Base-by-base conservation (phyloP, 805 yeast genomes). In the Yarrowia deformans region DNA sequence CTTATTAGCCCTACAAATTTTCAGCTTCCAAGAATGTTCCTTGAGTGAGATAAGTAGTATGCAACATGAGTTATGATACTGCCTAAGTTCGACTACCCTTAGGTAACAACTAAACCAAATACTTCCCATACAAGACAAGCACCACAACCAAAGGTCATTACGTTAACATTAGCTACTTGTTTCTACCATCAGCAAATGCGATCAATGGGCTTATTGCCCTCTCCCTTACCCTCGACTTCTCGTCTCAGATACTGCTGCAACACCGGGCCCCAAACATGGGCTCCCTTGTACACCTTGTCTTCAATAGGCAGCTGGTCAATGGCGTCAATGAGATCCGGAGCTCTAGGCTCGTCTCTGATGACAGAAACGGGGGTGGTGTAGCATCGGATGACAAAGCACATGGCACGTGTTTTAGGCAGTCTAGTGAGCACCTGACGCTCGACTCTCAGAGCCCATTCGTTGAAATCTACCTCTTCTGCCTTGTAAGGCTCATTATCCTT, bases 341-440 rank as follows among this genome's bases (percentile, higher is more conserved):
- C 80, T 1, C 81, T 79, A 29, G 84, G 82, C 72, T 83, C 87
- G 3, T 77, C 78, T 72, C 83, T 78, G 49, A 87, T 74, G 60
- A 79, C 77, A 60, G 82, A 75, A 72, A 87, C 71, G 42, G 90
- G 87, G 18, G 85, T 81, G 63, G 82, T 73, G 72, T 87, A 87
- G 0, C 91, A 88, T 71, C 88, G 81, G 66, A 87, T 82, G 2
- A 85, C 79, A 80, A 87, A 87, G 10, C 29, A 84, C 76, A 89
- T 86, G 2, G 92, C 91, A 54, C 81, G 73, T 0, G 89, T 78
- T 74, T 82, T 87, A 46, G 93, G 93, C 69, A 89, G 80, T 74
- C 89, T 82, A 74, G 92, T 81, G 69, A 89, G 79, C 0, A 93
- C 87, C 76, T 89, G 93, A 73, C 92, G 82, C 76, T 89, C 92